Evolutionary conservation across 2,329 filamentous ascomycete genomes (phyloP).

Genomic region (Xenoacremonium recifei): DNA sequence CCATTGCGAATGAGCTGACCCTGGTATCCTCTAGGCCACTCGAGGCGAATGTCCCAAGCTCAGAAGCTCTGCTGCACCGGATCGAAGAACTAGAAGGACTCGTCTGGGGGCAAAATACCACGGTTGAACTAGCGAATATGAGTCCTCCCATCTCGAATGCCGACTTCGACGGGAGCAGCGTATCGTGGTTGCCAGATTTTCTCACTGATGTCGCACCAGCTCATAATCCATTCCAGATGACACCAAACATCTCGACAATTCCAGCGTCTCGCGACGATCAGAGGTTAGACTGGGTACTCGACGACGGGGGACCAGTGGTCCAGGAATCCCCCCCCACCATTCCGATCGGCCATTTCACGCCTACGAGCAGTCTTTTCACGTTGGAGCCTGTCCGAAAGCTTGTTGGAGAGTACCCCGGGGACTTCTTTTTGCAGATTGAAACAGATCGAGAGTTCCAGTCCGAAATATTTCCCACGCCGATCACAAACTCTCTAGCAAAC

Average conservation of each 20-base stretch:
- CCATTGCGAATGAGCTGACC: no score
- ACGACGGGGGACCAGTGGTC: no score
- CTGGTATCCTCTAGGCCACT: no score
- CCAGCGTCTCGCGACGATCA: conserved; percentile 1
- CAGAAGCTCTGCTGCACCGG: no score
- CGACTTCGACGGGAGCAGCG: background rate
- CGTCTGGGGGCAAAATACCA: no score
- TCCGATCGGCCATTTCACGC: conserved; percentile 17
- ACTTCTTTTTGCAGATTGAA: background rate
- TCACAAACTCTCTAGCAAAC: background rate
- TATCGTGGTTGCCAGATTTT: background rate
- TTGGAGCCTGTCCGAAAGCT: conserved; percentile 12
- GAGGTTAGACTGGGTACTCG: no score
- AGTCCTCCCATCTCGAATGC: no score
- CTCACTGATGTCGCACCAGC: background rate
- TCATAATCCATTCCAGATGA: background rate
- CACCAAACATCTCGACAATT: background rate
- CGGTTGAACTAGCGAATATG: no score
- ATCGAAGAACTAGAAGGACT: no score
- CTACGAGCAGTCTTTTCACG: conserved; percentile 11
- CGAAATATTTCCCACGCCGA: background rate
- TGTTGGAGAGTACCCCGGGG: conserved; percentile 1
- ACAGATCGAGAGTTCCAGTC: no score
- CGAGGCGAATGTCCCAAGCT: no score
- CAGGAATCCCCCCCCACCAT: conserved; percentile 16